phyloP scores from a whole-genome alignment of 2,329 filamentous ascomycete species.

The Arthrobotrys sphaeroides region DNA sequence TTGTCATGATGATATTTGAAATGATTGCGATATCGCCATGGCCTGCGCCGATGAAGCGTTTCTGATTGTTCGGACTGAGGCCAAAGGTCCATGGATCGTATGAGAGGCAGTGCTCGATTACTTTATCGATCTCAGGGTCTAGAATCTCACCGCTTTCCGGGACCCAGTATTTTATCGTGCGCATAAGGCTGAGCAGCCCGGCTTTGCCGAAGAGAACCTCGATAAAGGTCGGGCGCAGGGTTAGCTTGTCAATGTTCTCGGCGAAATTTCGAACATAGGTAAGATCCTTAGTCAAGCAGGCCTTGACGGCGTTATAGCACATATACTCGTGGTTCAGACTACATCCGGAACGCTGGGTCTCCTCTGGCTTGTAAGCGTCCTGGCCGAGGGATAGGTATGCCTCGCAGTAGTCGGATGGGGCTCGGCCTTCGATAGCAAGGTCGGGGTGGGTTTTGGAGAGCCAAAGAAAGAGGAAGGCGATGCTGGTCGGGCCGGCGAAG shows the following conservation, averaged over 20 bases:
- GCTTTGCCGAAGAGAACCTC: constrained; percentile 75
- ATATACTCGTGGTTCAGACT: constrained; percentile 67
- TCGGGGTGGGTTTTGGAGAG: constrained; percentile 64
- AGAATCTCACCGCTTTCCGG: constrained; percentile 64
- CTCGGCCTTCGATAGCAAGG: constrained; percentile 63
- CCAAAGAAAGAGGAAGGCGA: constrained; percentile 68
- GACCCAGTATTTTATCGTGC: constrained; percentile 70
- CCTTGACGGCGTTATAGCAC: constrained; percentile 64
- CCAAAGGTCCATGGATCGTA: constrained; percentile 48
- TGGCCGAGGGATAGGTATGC: constrained; percentile 63
- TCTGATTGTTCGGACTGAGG: constrained; percentile 65
- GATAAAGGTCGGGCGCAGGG: constrained; percentile 60
- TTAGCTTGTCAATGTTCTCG: constrained; percentile 59
- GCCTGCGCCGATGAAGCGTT: constrained; percentile 71
- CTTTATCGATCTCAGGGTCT: constrained; percentile 67
- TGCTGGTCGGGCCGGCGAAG: constrained; percentile 67
- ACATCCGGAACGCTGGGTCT: constrained; percentile 59
- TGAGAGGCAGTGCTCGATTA: constrained; percentile 70
- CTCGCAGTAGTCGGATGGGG: constrained; percentile 64
- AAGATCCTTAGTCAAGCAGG: constrained; percentile 62
- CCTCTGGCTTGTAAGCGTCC: constrained; percentile 42
- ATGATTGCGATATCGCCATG: constrained; percentile 49
- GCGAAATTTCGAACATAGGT: constrained; percentile 62
- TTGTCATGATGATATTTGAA: constrained; percentile 62
- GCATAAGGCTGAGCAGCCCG: constrained; percentile 74